Conservation (phyloP, 768 basidiomycete species). For the Boletus pseudopeckii region DNA sequence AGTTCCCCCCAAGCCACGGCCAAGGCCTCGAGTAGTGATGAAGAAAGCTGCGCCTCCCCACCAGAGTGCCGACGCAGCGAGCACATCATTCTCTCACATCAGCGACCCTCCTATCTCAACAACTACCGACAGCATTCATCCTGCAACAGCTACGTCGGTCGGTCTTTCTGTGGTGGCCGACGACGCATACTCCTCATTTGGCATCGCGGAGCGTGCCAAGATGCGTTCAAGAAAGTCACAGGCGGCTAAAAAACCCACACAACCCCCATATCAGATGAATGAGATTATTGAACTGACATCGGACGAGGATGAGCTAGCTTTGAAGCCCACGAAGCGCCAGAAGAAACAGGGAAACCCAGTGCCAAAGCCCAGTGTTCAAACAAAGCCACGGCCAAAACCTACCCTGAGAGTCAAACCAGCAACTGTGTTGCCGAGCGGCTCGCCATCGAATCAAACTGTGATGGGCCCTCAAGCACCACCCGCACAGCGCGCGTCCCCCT, state of each 20-base stretch:
- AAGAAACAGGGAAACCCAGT: slow-evolving; percentile 29
- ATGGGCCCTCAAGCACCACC: slow-evolving; percentile 32
- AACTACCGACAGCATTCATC: slow-evolving; percentile 21
- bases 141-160: slow-evolving; percentile 11
- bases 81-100: slow-evolving; percentile 21
- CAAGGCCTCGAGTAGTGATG: slow-evolving; percentile 31
- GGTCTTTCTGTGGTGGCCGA: slow-evolving; percentile 7
- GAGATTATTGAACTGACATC: slow-evolving; percentile 47
- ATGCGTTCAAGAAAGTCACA: slow-evolving; percentile 43
- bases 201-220: slow-evolving; percentile 59
- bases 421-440: slow-evolving; percentile 16
- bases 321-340: slow-evolving; percentile 31
- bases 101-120: slow-evolving; percentile 13
- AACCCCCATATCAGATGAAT: slow-evolving; percentile 1
- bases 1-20: slow-evolving; percentile 21
- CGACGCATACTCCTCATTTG: slow-evolving; percentile 27
- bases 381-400: slow-evolving; percentile 28
- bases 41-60: slow-evolving; percentile 12
- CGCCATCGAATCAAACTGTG: slow-evolving; percentile 11
- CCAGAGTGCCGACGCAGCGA: not conserved
- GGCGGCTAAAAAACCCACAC: slow-evolving; percentile 12
- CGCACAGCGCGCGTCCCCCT: slow-evolving; percentile 20
- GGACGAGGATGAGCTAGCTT: slow-evolving; percentile 39
- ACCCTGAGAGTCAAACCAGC: slow-evolving; percentile 17
- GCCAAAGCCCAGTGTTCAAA: slow-evolving; percentile 26